Evolutionary conservation across 768 basidiomycete species (phyloP), one percentile per base, ranked within the genome.

Genomic region (Lactarius hengduanensis): DNA sequence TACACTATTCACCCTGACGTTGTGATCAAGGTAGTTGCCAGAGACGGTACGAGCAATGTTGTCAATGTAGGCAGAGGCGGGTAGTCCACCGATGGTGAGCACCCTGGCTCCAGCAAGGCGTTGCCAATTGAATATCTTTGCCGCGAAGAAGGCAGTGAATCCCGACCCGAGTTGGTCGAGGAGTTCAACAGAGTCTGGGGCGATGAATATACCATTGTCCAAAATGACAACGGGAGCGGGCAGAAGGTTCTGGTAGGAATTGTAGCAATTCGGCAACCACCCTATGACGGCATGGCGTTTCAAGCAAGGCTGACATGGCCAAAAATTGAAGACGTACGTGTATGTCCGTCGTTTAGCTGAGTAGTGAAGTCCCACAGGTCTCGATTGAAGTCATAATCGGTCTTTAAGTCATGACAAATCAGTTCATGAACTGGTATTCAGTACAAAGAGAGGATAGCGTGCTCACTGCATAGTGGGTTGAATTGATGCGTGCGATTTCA

Each of bases 341-440:
- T 89, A 71, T 88, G 87, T 5, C 87, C 87, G 70, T 88, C 86
- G 70, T 89, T 88, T 53, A 89, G 68, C 57, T 79, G 80, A 20
- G 78, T 83, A 0, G 80, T 81, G 66, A 85, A 81, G 61, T 84
- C 78, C 64, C 82, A 87, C 20, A 89, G 70, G 45, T 80, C 86
- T 55, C 76, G 77, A 70, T 82, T 87, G 75, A 89, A 87, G 71
- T 86, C 86, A 67, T 86, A 89, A 68, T 88, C 87, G 9, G 86
- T 85, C 84, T 88, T 89, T 6, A 5, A 5, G 15, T 40, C 5
- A 40, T 40, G 38, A 16, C 38, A 15, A 40, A 40, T 15, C 26
- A 26, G 26, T 26, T 26, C 2, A 26, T 62, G 11, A 66, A 34
- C 16, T 10, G 26, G 38, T 13, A 5, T 20, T 11, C 11, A 3